Base-by-base conservation (phyloP, 257 asterid species). In the Fraxinus anomala region DNA sequence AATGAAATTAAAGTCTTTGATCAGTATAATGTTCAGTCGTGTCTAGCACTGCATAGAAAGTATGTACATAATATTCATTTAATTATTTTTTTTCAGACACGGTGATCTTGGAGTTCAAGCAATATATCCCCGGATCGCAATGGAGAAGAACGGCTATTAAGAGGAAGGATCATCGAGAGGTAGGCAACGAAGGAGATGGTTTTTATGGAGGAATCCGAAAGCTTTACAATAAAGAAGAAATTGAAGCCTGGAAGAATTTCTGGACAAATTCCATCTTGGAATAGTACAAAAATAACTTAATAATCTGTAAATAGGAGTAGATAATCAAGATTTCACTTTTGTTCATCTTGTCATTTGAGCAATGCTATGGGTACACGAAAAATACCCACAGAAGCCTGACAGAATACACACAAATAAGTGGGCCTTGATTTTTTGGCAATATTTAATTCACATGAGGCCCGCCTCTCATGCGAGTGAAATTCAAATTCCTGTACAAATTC, bases 151-250 rank as follows among this genome's bases (percentile, higher is more conserved):
- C 80, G 10, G 65, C 33, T 79, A 79, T 92, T 78, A 83, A 23
- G 47, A 81, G 94, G 73, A 89, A 82, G 78, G 91, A 88, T n/a
- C 95, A 92, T 65, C 80, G 79, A 33, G 97, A 91, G 80, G 86
- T 85, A 0, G 99, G 99, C 47, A 89, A 89, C 47, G 92, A 85
- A 66, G 83, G 54, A 19, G 91, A 86, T 51, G 98, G 98, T 0
- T 93, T 90, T 73, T 96, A 96, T 67, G 99, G 97, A 66, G 98
- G 98, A 75, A 85, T 94, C 44, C 85, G 92, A 82, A 92, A 91
- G 85, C 89, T 94, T 36, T 67, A 37, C 79, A 77, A 79, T 68
- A 85, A 88, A 28, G 78, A 84, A 76, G 97, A 94, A 77, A 86
- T 91, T 69, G 86, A 85, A 16, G 82, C 70, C 80, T 96, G 99